Conservation (phyloP, 768 basidiomycete genomes). For the Boletus tomentosulus region DNA sequence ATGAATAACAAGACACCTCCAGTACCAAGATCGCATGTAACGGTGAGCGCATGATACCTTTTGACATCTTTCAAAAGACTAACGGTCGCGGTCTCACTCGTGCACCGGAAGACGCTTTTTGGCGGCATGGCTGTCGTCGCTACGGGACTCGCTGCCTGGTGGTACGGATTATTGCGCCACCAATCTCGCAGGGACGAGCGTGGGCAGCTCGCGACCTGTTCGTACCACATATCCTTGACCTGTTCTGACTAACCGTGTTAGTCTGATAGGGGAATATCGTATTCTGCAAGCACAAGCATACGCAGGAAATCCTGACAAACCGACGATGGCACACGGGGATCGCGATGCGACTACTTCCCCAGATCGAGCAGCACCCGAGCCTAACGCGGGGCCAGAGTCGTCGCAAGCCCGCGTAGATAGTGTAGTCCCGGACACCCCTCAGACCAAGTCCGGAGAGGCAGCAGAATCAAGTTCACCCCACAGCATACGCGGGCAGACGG, state of each 20-base stretch:
- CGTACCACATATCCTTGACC: background rate
- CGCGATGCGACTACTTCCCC: background rate
- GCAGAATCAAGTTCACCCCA: background rate
- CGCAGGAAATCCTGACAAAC: slow-evolving; percentile 14
- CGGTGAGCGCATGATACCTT: slow-evolving; percentile 1
- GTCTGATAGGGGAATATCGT: slow-evolving; percentile 24
- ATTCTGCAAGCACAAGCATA: slow-evolving; percentile 20
- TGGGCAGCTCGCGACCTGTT: slow-evolving; percentile 18
- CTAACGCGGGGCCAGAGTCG: background rate
- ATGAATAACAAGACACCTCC: slow-evolving; percentile 3
- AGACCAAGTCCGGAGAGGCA: too few relatives aligned
- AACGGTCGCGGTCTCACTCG: background rate
- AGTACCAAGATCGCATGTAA: slow-evolving; percentile 11
- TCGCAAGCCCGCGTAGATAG: background rate
- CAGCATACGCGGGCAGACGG: background rate
- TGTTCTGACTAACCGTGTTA: background rate
- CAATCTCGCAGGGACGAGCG: slow-evolving; percentile 19
- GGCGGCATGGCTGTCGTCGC: slow-evolving; percentile 22
- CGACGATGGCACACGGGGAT: slow-evolving; percentile 3
- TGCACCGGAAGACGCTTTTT: slow-evolving; percentile 19
- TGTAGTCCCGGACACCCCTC: background rate
- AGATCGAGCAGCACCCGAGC: background rate
- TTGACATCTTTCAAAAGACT: background rate
- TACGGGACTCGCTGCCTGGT: slow-evolving; percentile 16
- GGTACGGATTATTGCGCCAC: slow-evolving; percentile 17